phyloP scores from a whole-genome alignment of 2,329 filamentous ascomycete genomes.

The Whalleya microplaca region DNA sequence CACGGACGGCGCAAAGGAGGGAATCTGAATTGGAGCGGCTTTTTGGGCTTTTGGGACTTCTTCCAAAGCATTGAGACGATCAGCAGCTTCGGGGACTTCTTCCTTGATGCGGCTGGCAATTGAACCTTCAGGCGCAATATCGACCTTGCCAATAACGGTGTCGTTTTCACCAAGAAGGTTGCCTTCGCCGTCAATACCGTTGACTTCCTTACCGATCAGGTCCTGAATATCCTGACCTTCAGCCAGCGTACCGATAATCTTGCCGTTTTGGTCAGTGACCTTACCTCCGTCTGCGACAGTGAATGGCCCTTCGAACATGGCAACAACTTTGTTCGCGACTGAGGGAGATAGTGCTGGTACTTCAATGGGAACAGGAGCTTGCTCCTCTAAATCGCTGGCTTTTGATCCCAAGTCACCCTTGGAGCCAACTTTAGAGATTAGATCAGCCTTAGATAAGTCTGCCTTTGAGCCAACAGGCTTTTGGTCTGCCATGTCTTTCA shows the following conservation, averaged over 20 bases:
- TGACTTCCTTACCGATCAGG: slow-evolving; percentile 63
- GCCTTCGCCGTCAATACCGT: slow-evolving; percentile 67
- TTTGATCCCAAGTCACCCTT: slow-evolving; percentile 22
- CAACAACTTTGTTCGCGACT: slow-evolving; percentile 45
- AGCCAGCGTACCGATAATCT: slow-evolving; percentile 54
- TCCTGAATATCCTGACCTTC: slow-evolving; percentile 37
- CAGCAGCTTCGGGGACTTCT: slow-evolving; percentile 36
- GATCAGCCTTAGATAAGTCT: slow-evolving; percentile 2
- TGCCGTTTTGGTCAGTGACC: slow-evolving; percentile 60
- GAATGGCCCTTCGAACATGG: slow-evolving; percentile 53
- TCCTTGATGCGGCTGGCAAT: slow-evolving; percentile 38
- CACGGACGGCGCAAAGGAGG: slow-evolving; percentile 37
- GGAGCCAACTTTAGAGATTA: slow-evolving; percentile 7
- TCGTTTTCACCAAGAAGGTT: slow-evolving; percentile 68
- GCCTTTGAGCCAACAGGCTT: slow-evolving; percentile 8
- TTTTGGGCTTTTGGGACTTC: slow-evolving; percentile 29
- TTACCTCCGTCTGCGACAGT: slow-evolving; percentile 57
- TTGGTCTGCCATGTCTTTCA: slow-evolving; percentile 15
- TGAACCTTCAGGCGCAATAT: slow-evolving; percentile 51
- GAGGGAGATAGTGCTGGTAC: slow-evolving; percentile 49
- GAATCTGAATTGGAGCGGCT: slow-evolving; percentile 32
- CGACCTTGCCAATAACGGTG: slow-evolving; percentile 64
- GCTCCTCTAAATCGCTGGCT: slow-evolving; percentile 21
- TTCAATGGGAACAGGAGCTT: slow-evolving; percentile 37
- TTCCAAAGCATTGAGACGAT: slow-evolving; percentile 48